Evolutionary conservation across 495 filamentous ascomycete species (phyloP).

Genomic region (Cercophora newfieldiana): DNA sequence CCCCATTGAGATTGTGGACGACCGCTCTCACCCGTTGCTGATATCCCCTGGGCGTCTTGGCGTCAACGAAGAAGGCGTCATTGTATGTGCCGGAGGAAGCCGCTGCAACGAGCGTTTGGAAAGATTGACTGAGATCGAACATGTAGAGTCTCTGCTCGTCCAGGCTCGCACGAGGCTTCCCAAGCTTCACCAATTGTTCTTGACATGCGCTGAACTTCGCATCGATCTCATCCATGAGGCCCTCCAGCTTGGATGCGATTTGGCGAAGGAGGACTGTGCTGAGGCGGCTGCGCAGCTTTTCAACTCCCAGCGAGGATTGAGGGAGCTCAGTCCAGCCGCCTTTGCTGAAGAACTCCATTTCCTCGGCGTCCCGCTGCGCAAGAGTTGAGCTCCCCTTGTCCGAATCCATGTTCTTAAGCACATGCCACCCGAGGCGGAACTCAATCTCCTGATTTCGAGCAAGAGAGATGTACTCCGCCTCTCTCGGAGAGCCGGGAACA

Average conservation of each 20-base stretch:
- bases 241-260: constrained; percentile 58
- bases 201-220: constrained; percentile 35
- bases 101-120: constrained; percentile 50
- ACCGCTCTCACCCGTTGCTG: constrained; percentile 60
- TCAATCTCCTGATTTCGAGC: constrained; percentile 60
- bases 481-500: constrained; percentile 45
- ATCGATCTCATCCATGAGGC: constrained; percentile 58
- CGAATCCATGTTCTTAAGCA: constrained; percentile 62
- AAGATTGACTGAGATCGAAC: constrained; percentile 51
- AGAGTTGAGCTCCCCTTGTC: constrained; percentile 42
- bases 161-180: constrained; percentile 46
- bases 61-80: constrained; percentile 55
- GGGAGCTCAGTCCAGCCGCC: constrained; percentile 44
- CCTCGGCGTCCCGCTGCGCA: constrained; percentile 40
- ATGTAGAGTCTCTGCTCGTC: constrained; percentile 57
- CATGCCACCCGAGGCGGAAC: constrained; percentile 72
- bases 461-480: constrained; percentile 54
- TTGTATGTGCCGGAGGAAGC: constrained; percentile 59
- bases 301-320: constrained; percentile 45
- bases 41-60: constrained; percentile 37
- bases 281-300: constrained; percentile 49
- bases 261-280: constrained; percentile 59
- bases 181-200: constrained; percentile 46
- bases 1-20: constrained; percentile 56
- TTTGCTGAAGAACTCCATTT: constrained; percentile 44